Base-by-base conservation (phyloP, 768 basidiomycete genomes). In the Trametes elegans region DNA sequence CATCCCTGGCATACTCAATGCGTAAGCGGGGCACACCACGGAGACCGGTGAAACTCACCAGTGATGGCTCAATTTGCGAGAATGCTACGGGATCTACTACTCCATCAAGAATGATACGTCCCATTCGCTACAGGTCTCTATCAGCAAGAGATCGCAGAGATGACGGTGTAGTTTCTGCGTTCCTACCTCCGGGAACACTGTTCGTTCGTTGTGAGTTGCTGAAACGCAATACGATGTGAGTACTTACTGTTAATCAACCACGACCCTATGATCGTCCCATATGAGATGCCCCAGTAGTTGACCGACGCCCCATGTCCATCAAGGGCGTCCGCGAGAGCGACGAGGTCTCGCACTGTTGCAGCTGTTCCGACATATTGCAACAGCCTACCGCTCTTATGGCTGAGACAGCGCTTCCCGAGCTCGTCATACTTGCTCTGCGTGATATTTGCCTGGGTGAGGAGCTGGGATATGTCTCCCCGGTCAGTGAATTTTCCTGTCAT, bases 181-280 rank as follows among this genome's bases (percentile, higher is more conserved):
- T n/a, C 42, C 4, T 16, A 51, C 56, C 50, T 57, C 49, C 6
- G 56, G 56, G 23, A 57, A 57, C 56, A 57, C 56, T 57, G 45
- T 0, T 4, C 13, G 24, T 7, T 16, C 26, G n/a, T 3, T 26
- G 9, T 26, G 1, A 16, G n/a, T 31, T 28, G 27, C 24, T 5
- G 16, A 11, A 2, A 11, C 23, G 11, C 10, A 13, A 13, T 0
- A 16, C 9, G 16, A 35, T 0, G 16, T 23, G 0, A 18, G 18
- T 11, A 47, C 56, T 14, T 23, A 52, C 56, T 57, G 29, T 51
- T 45, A 5, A 47, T 13, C 16, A 57, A 28, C 38, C 51, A 51
- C 11, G 45, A 31, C n/a, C 56, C 56, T 6, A 57, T 14, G 14
- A 57, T 14, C 2, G 49, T 52, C 3, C 56, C 49, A 28, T 51